Evolutionary conservation across 2,329 filamentous ascomycete genomes (phyloP).

Genomic region (Colletotrichum sp.): DNA sequence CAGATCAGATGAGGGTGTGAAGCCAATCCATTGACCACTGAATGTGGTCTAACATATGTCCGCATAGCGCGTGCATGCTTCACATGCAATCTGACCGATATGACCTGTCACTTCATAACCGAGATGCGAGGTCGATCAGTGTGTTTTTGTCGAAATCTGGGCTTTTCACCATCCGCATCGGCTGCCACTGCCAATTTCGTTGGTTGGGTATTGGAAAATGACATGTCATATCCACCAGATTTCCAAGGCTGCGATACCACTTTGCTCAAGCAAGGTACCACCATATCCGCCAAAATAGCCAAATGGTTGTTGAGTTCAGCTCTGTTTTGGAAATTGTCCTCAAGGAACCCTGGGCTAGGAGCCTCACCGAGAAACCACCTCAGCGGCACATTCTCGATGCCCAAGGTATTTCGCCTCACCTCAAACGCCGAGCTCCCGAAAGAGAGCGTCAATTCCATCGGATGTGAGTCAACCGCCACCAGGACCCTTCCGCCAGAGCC

Average conservation of each 20-base stretch:
- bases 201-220: not conserved
- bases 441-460: not conserved
- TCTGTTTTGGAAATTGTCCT: not conserved
- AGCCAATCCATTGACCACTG: not conserved
- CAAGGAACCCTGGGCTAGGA: not conserved
- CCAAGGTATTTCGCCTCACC: not conserved
- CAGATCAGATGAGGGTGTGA: not conserved
- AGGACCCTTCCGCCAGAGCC: not conserved
- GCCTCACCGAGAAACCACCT: not conserved
- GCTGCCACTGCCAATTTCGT: not conserved
- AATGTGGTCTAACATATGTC: not conserved
- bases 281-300: not conserved
- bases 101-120: conserved; percentile 7
- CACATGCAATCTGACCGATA: not conserved
- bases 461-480: not conserved
- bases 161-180: not conserved
- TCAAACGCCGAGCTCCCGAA: not conserved
- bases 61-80: not conserved
- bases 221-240: conserved; percentile 6
- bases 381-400: not conserved
- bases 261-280: not conserved
- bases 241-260: not conserved
- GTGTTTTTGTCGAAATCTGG: not conserved
- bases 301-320: not conserved
- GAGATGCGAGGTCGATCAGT: conserved; percentile 14